Base-by-base conservation (phyloP, 192 early-diverging fungal genomes). In the Entomortierella chlamydospora region DNA sequence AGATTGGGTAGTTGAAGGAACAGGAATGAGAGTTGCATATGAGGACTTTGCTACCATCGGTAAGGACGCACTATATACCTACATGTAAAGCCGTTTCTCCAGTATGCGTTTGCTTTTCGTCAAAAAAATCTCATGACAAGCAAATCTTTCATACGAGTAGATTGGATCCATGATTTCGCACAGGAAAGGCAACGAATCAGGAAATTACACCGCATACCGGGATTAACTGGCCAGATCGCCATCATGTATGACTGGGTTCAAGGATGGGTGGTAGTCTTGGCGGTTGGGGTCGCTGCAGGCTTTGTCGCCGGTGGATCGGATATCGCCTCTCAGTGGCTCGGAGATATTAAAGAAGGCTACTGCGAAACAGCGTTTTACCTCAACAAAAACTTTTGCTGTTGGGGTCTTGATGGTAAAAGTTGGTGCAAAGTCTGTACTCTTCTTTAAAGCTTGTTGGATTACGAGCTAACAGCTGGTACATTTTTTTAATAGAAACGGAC, bases 141-240 rank as follows among this genome's bases (percentile, higher is more conserved):
- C 10, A 37, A 31, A 3, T 3, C 15, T 25, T 29, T 56, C 26
- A 13, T 56, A 4, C 25, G 30, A 56, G 5, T 74, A 90, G 95
- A 98, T 83, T 97, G 94, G 94, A 92, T 96, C 45, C 94, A 96
- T 68, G 95, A 97, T 82, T 88, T 91, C 64, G 91, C 92, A 15
- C 90, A 93, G 81, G 95, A 97, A 79, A 86, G 91, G 39, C 86
- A 89, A 22, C 81, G 95, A n/a, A 79, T 90, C 22, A 81, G 89
- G 33, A 87, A 80, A 57, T 54, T 93, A 29, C 85, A 87, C 25
- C 82, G 77, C 1, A 71, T 83, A 34, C 82, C 81, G 23, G 91
- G 91, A n/a, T 47, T 86, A 15, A 70, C 82, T 31, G 93, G 91
- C 28, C 83, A 87, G 82, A 82, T 91, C 53, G 85, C 73, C 22